Percentiles rank a stretch among this genome's conserved stretches.
These are phyloP conservation scores for Thelonectria rubi DNA, from an alignment of 2,329 filamentous ascomycete species.

Conservation along the genomic window DNA sequence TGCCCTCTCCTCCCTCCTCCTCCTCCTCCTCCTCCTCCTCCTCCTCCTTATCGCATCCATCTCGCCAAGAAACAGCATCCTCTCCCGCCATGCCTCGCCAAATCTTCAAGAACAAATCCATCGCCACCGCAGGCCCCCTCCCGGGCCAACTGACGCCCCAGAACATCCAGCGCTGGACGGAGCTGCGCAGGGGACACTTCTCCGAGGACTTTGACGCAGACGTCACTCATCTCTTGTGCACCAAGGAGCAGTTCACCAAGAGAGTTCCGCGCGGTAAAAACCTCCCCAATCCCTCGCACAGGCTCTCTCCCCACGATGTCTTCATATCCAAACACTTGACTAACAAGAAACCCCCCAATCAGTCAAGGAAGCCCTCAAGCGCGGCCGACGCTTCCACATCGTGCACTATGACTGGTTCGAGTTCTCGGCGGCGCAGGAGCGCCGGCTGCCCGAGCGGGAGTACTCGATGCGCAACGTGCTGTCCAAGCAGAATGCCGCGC, in stretches of 20 bases:
- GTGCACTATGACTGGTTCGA: constrained; percentile 64
- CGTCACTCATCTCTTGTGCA: constrained; percentile 79
- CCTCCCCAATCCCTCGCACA: not conserved
- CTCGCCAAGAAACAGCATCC: not conserved
- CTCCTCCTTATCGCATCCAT: not conserved
- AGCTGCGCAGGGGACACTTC: constrained; percentile 68
- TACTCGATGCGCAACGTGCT: constrained; percentile 54
- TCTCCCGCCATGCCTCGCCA: constrained; percentile 43
- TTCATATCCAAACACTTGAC: constrained; percentile 12
- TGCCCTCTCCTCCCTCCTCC: not conserved
- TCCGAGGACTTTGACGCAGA: constrained; percentile 57
- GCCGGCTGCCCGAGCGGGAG: constrained; percentile 43
- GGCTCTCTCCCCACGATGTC: not conserved
- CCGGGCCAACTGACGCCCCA: constrained; percentile 57
- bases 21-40: not conserved
- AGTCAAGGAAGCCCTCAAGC: constrained; percentile 52
- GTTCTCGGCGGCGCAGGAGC: constrained; percentile 51
- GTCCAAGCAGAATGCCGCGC: constrained; percentile 43
- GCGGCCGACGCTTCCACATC: constrained; percentile 50
- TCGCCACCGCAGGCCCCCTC: constrained; percentile 69
- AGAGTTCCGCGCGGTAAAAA: constrained; percentile 48
- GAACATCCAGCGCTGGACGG: constrained; percentile 73
- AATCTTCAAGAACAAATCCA: constrained; percentile 62
- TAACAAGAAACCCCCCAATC: not conserved
- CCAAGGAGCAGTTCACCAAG: constrained; percentile 67